Conservation (phyloP, 768 basidiomycete species). For the Lentinus brumalis region DNA sequence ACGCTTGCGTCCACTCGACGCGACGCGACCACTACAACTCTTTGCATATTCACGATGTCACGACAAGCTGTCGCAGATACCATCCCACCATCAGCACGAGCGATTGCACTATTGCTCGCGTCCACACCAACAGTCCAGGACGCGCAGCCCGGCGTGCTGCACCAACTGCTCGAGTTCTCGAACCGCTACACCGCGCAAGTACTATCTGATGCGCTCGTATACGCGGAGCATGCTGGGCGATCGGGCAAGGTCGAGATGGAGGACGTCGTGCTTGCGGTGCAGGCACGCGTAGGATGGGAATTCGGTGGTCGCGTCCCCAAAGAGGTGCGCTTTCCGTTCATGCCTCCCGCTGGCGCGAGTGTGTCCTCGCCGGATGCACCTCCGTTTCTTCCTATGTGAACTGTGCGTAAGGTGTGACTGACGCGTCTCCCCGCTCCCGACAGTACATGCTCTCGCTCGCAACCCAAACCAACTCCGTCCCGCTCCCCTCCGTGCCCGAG, state of each 20-base stretch:
- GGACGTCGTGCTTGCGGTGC: slow-evolving; percentile 78
- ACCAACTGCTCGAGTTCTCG: slow-evolving; percentile 85
- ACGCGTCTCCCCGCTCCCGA: not conserved
- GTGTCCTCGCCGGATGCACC: not conserved
- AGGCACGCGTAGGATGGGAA: slow-evolving; percentile 91
- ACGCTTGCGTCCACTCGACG: not conserved
- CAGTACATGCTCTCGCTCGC: slow-evolving; percentile 82
- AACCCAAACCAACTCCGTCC: slow-evolving; percentile 77
- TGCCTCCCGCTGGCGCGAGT: not conserved
- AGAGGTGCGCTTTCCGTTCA: slow-evolving; percentile 56
- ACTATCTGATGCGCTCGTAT: slow-evolving; percentile 81
- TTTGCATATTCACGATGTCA: slow-evolving; percentile 36
- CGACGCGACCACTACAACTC: not conserved
- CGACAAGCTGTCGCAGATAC: slow-evolving; percentile 53
- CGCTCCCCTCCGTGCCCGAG: slow-evolving; percentile 83
- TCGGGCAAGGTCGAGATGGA: slow-evolving; percentile 82
- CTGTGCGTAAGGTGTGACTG: not conserved
- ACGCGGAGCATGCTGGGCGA: slow-evolving; percentile 83
- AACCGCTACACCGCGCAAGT: slow-evolving; percentile 84
- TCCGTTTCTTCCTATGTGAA: not conserved
- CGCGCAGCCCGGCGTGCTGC: slow-evolving; percentile 82
- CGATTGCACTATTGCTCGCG: slow-evolving; percentile 81
- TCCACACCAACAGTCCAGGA: slow-evolving; percentile 85
- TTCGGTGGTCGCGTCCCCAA: slow-evolving; percentile 88
- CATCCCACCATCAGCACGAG: slow-evolving; percentile 82